Evolutionary conservation across 108 stramenopile species (phyloP).

Genomic region (Conticribra weissflogii): DNA sequence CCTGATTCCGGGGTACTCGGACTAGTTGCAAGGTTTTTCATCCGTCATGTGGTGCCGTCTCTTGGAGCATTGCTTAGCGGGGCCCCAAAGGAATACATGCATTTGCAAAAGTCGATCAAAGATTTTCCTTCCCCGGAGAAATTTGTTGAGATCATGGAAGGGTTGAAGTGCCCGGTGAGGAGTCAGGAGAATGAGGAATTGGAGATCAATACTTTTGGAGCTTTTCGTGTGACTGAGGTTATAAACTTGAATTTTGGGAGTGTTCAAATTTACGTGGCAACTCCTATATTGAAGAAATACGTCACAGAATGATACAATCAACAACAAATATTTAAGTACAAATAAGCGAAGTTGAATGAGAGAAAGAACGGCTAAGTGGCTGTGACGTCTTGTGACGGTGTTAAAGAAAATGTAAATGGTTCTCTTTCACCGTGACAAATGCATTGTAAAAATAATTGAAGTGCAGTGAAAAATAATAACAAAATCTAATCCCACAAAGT

Average conservation of each 20-base stretch:
- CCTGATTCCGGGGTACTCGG: slow-evolving; percentile 57
- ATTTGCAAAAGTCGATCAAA: slow-evolving; percentile 85
- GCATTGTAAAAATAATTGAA: too few species aligned
- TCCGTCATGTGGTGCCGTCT: slow-evolving; percentile 74
- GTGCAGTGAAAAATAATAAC: too few species aligned
- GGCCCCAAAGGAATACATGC: slow-evolving; percentile 73
- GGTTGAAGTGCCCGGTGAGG: slow-evolving; percentile 45
- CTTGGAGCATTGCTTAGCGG: slow-evolving; percentile 80
- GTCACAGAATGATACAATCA: slow-evolving; percentile 31
- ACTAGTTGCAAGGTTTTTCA: slow-evolving; percentile 63
- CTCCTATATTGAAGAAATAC: slow-evolving; percentile 36
- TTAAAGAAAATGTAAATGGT: too few species aligned
- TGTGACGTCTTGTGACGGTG: too few species aligned
- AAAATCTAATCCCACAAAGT: too few species aligned
- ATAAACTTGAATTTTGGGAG: slow-evolving; percentile 79
- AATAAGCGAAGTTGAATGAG: too few species aligned
- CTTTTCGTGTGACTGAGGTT: slow-evolving; percentile 64
- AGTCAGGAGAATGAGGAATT: slow-evolving; percentile 26
- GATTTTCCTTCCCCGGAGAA: slow-evolving; percentile 80
- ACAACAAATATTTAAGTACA: too few species aligned
- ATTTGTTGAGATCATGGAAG: slow-evolving; percentile 63
- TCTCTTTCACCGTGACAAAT: too few species aligned
- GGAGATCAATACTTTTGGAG: slow-evolving; percentile 42
- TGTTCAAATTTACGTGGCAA: slow-evolving; percentile 75
- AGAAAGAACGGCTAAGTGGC: too few species aligned